phyloP scores from a whole-genome alignment of 352 stramenopile genomes.

The Aphanomyces stellatus region DNA sequence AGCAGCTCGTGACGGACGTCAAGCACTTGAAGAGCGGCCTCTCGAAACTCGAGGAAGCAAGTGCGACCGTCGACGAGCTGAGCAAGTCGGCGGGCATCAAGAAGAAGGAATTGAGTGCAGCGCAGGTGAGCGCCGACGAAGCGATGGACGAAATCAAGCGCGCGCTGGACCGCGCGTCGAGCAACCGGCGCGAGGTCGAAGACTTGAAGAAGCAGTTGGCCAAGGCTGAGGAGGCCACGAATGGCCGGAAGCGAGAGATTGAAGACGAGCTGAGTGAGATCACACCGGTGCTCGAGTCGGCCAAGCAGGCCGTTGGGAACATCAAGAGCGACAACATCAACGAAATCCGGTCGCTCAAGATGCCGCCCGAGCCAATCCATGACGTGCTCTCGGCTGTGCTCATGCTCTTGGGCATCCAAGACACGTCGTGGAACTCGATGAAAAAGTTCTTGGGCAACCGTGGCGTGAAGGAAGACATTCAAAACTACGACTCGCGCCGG shows the following conservation, averaged over 20 bases:
- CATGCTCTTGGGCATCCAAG: slow-evolving; percentile 92
- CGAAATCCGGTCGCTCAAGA: slow-evolving; percentile 93
- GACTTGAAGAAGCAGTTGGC: slow-evolving; percentile 87
- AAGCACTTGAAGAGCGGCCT: slow-evolving; percentile 84
- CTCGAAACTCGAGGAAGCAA: slow-evolving; percentile 86
- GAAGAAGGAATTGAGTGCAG: slow-evolving; percentile 80
- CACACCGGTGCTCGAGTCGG: slow-evolving; percentile 85
- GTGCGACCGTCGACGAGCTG: slow-evolving; percentile 86
- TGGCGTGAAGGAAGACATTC: slow-evolving; percentile 94
- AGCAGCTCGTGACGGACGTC: slow-evolving; percentile 82
- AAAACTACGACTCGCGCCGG: slow-evolving; percentile 91
- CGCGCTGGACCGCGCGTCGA: slow-evolving; percentile 79
- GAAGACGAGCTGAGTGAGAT: slow-evolving; percentile 89
- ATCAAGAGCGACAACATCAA: slow-evolving; percentile 96
- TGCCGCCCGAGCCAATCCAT: slow-evolving; percentile 90
- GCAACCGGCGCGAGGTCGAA: slow-evolving; percentile 86
- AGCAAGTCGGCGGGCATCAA: slow-evolving; percentile 82
- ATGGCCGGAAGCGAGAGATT: slow-evolving; percentile 86
- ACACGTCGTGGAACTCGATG: slow-evolving; percentile 95
- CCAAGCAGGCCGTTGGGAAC: slow-evolving; percentile 86
- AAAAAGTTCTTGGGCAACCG: slow-evolving; percentile 95
- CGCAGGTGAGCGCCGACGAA: slow-evolving; percentile 84
- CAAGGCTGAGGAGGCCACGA: slow-evolving; percentile 84
- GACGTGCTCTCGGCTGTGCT: slow-evolving; percentile 92
- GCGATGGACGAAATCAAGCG: slow-evolving; percentile 95